These are phyloP conservation scores for Plectranthus barbatus DNA, from an alignment of 257 asterid species.

Conservation along the genomic window DNA sequence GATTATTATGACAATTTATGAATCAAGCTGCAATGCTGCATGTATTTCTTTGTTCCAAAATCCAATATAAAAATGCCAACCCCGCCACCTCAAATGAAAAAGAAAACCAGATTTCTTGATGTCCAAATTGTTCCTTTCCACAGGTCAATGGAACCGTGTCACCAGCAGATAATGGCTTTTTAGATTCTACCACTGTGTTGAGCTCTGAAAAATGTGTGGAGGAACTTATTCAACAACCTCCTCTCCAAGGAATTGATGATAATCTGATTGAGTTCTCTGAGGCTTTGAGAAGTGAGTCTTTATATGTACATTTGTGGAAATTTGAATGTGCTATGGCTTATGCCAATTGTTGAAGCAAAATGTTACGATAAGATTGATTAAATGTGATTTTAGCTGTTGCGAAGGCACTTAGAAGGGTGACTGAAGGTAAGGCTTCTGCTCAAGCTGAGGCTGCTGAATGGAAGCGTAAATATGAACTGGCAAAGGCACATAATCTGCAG, in stretches of 20 bases:
- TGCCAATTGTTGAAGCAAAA: background rate
- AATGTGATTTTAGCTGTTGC: slow-evolving; percentile 59
- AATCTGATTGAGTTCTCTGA: slow-evolving; percentile 78
- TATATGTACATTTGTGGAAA: background rate
- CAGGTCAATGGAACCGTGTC: slow-evolving; percentile 40
- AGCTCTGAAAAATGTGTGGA: slow-evolving; percentile 52
- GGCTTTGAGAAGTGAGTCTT: slow-evolving; percentile 67
- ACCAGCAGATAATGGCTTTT: slow-evolving; percentile 43
- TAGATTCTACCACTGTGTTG: slow-evolving; percentile 32
- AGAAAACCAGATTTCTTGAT: background rate
- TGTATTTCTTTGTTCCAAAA: background rate
- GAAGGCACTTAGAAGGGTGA: slow-evolving; percentile 57
- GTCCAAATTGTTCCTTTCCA: slow-evolving; percentile 3
- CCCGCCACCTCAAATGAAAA: background rate
- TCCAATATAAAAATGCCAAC: background rate
- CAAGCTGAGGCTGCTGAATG: slow-evolving; percentile 96
- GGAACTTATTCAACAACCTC: slow-evolving; percentile 63
- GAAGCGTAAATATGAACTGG: slow-evolving; percentile 87
- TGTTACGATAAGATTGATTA: background rate
- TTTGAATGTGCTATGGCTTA: background rate
- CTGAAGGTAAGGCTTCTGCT: slow-evolving; percentile 86
- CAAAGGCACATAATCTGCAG: slow-evolving; percentile 52
- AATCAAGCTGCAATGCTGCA: background rate
- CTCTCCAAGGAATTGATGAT: slow-evolving; percentile 68
- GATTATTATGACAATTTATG: background rate